Conservation (phyloP, 2,329 filamentous ascomycete species). For the Paecilomyces variotii region DNA sequence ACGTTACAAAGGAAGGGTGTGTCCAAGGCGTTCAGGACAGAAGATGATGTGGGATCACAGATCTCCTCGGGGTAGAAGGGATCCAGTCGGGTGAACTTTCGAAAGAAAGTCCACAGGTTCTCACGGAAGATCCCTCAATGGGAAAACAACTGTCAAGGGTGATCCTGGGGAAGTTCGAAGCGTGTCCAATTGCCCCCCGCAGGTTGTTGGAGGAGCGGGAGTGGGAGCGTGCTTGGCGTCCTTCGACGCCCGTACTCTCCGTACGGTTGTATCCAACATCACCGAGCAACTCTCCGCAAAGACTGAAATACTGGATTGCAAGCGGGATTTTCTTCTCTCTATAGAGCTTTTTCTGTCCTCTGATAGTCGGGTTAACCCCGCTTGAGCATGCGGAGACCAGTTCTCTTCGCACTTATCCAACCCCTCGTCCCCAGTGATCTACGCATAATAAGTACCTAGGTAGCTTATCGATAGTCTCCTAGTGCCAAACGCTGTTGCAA, state of each 20-base stretch:
- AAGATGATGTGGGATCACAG: background rate
- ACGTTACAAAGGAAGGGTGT: conserved; percentile 9
- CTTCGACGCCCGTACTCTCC: conserved; percentile 8
- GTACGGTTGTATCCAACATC: background rate
- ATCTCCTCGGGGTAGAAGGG: background rate
- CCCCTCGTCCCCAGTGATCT: background rate
- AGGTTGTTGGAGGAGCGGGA: conserved; percentile 1
- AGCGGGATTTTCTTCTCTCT: background rate
- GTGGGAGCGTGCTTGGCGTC: conserved; percentile 7
- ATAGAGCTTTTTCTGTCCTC: background rate
- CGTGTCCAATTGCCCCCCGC: conserved; percentile 2
- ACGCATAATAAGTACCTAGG: background rate
- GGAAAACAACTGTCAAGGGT: background rate
- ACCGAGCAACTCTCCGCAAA: background rate
- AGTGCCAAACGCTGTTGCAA: background rate
- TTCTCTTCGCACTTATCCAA: background rate
- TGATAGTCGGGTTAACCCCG: background rate
- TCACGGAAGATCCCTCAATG: background rate
- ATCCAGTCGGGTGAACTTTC: background rate
- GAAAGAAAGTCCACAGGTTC: background rate
- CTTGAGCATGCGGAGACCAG: background rate
- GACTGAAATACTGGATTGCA: background rate
- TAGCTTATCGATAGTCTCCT: background rate
- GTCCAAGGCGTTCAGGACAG: conserved; percentile 4
- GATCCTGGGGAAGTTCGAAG: background rate